These are phyloP conservation scores for Neurospora crassa DNA, from an alignment of 2,329 filamentous ascomycete species.

Conservation along the genomic window DNA sequence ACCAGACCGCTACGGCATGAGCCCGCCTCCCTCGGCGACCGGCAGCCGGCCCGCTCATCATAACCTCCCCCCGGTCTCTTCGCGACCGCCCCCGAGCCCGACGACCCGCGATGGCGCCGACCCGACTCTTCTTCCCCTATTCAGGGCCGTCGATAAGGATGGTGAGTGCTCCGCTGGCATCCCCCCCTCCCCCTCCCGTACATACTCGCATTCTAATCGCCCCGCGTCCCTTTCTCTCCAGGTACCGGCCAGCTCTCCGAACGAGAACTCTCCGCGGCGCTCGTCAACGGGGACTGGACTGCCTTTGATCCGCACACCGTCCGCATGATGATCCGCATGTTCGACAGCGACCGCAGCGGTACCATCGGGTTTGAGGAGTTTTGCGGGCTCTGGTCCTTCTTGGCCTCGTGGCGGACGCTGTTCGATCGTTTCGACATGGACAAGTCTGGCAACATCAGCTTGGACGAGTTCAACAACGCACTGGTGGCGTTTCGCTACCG, in stretches of 20 bases:
- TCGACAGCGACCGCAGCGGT: conserved; percentile 82
- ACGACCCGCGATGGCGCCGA: conserved; percentile 46
- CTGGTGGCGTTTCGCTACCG: conserved; percentile 90
- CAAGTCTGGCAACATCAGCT: conserved; percentile 74
- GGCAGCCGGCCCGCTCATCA: conserved; percentile 33
- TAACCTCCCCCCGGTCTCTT: conserved; percentile 43
- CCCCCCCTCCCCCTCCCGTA: too few species aligned
- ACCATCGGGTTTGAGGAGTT: conserved; percentile 94
- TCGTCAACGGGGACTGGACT: conserved; percentile 95
- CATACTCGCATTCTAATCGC: conserved; percentile 1
- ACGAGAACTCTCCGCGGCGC: conserved; percentile 73
- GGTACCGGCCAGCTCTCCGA: conserved; percentile 77
- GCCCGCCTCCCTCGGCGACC: conserved; percentile 37
- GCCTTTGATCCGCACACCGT: conserved; percentile 89
- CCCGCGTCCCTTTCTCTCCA: conserved; percentile 21
- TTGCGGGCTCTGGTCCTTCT: conserved; percentile 90
- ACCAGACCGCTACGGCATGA: conserved; percentile 33
- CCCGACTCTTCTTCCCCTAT: conserved; percentile 72
- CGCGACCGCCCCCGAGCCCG: conserved; percentile 58
- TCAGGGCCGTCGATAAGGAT: conserved; percentile 83
- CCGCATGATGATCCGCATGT: conserved; percentile 99
- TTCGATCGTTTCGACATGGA: conserved; percentile 95
- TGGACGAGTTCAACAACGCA: conserved; percentile 81
- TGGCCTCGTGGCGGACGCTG: conserved; percentile 85
- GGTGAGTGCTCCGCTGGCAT: conserved; percentile 34